phyloP scores from a whole-genome alignment of 768 basidiomycete species.

The Pholiota microspora region DNA sequence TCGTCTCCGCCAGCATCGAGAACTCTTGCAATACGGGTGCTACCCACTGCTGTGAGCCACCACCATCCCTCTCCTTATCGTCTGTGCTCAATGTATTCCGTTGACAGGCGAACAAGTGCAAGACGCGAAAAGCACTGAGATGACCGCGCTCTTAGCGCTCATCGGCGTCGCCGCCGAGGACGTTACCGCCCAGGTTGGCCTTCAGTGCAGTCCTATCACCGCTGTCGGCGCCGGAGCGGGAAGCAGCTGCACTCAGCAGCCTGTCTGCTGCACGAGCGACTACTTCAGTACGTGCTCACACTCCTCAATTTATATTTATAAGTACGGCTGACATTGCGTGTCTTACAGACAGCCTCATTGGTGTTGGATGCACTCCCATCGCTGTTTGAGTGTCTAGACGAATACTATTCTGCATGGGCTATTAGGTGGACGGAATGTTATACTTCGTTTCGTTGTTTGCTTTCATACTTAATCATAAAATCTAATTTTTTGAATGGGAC shows the following conservation, averaged over 20 bases:
- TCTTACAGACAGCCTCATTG: not conserved
- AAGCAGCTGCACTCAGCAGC: constrained; percentile 13
- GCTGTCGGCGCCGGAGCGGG: constrained; percentile 5
- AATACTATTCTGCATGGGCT: no score
- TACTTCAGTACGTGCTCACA: constrained; percentile 22
- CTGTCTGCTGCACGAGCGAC: constrained; percentile 26
- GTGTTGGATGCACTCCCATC: not conserved
- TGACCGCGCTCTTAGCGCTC: not conserved
- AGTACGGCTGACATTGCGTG: not conserved
- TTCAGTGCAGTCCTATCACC: constrained; percentile 5
- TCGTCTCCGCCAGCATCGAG: constrained; percentile 24
- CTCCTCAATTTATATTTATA: not conserved
- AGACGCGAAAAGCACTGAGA: not conserved
- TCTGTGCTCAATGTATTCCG: not conserved
- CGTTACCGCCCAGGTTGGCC: not conserved
- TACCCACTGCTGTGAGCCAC: constrained; percentile 27
- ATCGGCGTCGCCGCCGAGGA: not conserved
- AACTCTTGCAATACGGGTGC: constrained; percentile 28
- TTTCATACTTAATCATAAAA: no score
- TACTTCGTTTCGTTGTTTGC: no score
- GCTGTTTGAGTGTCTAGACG: no score
- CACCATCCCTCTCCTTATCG: not conserved
- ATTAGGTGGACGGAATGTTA: no score
- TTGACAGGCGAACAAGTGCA: not conserved
- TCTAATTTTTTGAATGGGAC: no score